Evolutionary conservation across 306 rosid genomes (phyloP).

Genomic region (Arachis hypogaea): DNA sequence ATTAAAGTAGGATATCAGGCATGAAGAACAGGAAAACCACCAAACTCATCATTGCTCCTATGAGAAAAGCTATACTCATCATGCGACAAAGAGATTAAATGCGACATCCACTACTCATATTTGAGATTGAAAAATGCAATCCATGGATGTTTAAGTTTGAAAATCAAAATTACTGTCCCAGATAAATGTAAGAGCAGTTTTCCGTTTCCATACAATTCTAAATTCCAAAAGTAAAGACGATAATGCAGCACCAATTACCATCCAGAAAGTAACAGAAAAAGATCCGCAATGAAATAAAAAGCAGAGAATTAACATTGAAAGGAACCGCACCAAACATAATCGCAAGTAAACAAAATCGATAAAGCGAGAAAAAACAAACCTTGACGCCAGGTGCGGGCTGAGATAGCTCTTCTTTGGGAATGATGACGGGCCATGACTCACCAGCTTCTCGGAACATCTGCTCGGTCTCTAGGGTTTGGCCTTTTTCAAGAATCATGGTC

Average conservation of each 20-base stretch:
- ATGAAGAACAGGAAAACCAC: neutral
- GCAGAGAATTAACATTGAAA: neutral
- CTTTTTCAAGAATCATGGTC: constrained; percentile 78
- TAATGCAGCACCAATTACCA: neutral
- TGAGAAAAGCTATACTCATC: constrained; percentile 2
- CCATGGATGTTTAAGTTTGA: neutral
- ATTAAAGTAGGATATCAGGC: neutral
- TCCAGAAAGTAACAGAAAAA: neutral
- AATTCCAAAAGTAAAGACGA: too few relatives aligned
- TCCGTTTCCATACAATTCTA: too few relatives aligned
- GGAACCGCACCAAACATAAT: neutral
- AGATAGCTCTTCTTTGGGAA: constrained; percentile 67
- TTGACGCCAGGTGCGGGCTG: constrained; percentile 62
- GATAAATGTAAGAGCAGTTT: neutral
- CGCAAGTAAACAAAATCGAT: neutral
- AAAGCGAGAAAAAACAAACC: constrained; percentile 47
- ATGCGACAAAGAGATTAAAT: constrained; percentile 5
- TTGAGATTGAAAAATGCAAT: neutral
- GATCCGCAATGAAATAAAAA: neutral
- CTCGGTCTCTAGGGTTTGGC: constrained; percentile 72
- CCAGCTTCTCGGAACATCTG: constrained; percentile 90
- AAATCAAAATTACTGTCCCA: neutral
- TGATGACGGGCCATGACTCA: constrained; percentile 80
- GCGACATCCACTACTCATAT: neutral
- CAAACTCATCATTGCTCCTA: neutral